These are phyloP conservation scores for Exophiala phaeomuriformis DNA, from an alignment of 2,329 filamentous ascomycete species.

Conservation along the genomic window DNA sequence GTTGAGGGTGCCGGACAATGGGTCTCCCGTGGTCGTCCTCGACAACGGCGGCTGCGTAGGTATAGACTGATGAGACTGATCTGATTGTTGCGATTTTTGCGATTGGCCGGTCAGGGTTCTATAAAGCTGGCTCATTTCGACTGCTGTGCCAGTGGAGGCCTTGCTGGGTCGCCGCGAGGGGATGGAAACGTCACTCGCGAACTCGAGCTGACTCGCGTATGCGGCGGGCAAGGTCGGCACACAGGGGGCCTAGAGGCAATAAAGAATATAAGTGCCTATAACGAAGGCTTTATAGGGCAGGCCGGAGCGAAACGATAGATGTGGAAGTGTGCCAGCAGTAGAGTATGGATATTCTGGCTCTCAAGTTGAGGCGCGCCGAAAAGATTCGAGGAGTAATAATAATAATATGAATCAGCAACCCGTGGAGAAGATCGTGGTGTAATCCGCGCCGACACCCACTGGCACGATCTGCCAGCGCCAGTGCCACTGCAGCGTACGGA, in stretches of 20 bases:
- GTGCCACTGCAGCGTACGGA: background rate
- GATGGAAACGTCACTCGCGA: background rate
- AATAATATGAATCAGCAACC: no score
- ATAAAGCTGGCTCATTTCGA: slow-evolving; percentile 20
- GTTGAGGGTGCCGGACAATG: slow-evolving; percentile 61
- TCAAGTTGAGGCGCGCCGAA: background rate
- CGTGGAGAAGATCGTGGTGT: no score
- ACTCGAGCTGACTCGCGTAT: background rate
- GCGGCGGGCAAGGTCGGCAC: no score
- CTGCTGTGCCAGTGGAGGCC: background rate
- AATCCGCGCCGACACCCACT: no score
- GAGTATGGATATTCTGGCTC: no score
- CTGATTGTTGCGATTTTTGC: slow-evolving; percentile 25
- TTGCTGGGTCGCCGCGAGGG: no score
- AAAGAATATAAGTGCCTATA: background rate
- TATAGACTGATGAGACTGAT: slow-evolving; percentile 20
- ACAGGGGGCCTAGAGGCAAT: background rate
- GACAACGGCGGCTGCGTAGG: slow-evolving; percentile 12
- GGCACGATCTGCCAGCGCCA: background rate
- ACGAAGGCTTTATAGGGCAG: background rate
- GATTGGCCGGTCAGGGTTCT: slow-evolving; percentile 27
- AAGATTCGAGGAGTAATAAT: background rate
- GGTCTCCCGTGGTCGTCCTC: slow-evolving; percentile 25
- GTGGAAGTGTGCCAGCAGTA: no score
- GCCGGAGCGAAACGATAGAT: background rate